Evolutionary conservation across 495 filamentous ascomycete species (phyloP).

Genomic region (Peziza echinospora): DNA sequence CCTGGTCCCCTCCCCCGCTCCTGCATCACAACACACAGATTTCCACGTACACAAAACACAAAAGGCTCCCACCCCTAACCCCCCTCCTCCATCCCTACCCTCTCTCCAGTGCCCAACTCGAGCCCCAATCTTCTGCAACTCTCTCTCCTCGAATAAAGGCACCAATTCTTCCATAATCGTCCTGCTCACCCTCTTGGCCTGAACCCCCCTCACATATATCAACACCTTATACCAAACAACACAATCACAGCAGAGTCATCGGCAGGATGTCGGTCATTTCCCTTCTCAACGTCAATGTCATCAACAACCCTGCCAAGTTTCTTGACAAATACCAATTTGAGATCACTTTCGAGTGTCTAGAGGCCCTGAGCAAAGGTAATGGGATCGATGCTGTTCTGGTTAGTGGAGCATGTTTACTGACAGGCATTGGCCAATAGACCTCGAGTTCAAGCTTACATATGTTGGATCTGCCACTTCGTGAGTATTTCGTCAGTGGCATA

Average conservation of each 20-base stretch:
- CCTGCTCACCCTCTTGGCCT: too few relatives aligned
- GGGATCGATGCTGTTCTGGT: neutral
- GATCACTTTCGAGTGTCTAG: constrained; percentile 95
- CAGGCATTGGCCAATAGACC: constrained; percentile 34
- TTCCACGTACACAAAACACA: too few relatives aligned
- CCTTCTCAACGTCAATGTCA: constrained; percentile 76
- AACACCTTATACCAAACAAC: too few relatives aligned
- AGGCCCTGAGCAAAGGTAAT: constrained; percentile 71
- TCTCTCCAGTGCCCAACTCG: too few relatives aligned
- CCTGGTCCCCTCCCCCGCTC: too few relatives aligned
- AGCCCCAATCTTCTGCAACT: too few relatives aligned
- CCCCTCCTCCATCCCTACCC: too few relatives aligned
- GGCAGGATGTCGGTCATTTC: constrained; percentile 85
- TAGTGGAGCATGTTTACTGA: neutral
- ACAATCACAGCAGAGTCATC: neutral
- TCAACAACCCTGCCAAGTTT: constrained; percentile 91
- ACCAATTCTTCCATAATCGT: too few relatives aligned
- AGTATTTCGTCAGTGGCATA: constrained; percentile 18
- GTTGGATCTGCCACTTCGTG: constrained; percentile 95
- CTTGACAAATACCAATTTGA: constrained; percentile 80
- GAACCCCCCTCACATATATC: too few relatives aligned
- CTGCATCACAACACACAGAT: too few relatives aligned
- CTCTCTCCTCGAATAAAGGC: too few relatives aligned
- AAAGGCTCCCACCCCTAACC: too few relatives aligned
- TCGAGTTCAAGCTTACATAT: constrained; percentile 98